Evolutionary conservation across 805 yeast genomes (phyloP), one percentile per base, ranked within the genome.

Genomic region (Cyberlindnera xylosilytica): DNA sequence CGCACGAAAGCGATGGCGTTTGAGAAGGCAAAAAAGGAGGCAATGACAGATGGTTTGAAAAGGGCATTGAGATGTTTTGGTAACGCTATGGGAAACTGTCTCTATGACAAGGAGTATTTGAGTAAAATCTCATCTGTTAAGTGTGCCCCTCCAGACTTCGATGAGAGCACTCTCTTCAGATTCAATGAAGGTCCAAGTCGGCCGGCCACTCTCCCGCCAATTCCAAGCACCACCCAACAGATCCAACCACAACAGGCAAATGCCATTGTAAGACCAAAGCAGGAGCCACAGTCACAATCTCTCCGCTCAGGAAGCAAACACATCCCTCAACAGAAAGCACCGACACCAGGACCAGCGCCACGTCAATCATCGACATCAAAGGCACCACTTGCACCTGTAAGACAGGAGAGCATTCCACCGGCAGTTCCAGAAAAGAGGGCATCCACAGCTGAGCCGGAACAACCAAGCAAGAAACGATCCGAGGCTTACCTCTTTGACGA

Each of bases 21-120:
- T 58, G 95, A 86, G 54, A 84, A 86, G 53, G 84, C 90, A 43
- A 84, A 82, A 61, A 86, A 86, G 53, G 90, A 87, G 50, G 93
- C 93, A 1, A 78, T 82, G 35, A 86, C 95, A 0, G 95, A 86
- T 64, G 95, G 87, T 0, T 62, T 86, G 55, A 86, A 86, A 57
- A 67, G 95, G 49, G 84, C 90, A 18, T 68, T 86, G 45, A 72
- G 95, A 57, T 82, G 85, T 44, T 86, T 83, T 60, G 95, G 95
- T 36, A 86, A 84, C 58, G 87, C 87, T 0, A 63, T 86, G 56
- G 95, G 95, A 1, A 86, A 86, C 54, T 86, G 95, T 62, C 72
- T 86, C n/a, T 86, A 86, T 54, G 95, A 86, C 58, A 81, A 81
- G 53, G 79, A 77, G 38, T 82, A 80, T 45, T 60, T 83, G 32